Percentiles rank a stretch among this genome's conserved stretches.
These are phyloP conservation scores for Beta corolliflora DNA, from an alignment of 179 eudicot genomes.

Conservation along the genomic window DNA sequence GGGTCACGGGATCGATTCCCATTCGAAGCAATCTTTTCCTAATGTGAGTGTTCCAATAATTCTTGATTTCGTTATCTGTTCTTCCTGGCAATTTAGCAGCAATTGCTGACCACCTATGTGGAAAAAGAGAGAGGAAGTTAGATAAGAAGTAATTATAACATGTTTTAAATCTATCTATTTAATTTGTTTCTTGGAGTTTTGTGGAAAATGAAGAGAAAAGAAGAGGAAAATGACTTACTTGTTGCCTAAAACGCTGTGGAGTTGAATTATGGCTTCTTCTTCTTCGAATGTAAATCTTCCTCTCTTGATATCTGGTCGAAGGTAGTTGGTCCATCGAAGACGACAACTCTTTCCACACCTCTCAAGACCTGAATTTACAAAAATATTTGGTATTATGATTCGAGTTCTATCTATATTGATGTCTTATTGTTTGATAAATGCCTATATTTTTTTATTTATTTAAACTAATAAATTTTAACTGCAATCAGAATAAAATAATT, in stretches of 20 bases:
- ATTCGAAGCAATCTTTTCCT: constrained; percentile 69
- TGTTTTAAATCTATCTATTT: background rate
- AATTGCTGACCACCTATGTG: constrained; percentile 88
- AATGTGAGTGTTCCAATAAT: constrained; percentile 93
- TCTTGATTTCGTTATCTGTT: constrained; percentile 90
- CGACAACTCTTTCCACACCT: constrained; percentile 64
- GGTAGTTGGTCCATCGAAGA: constrained; percentile 58
- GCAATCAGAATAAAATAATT: no score
- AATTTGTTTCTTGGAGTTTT: constrained; percentile 35
- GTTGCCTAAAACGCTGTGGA: constrained; percentile 50
- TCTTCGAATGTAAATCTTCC: constrained; percentile 54
- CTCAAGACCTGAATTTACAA: constrained; percentile 39
- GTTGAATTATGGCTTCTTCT: constrained; percentile 54
- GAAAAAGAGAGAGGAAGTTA: background rate
- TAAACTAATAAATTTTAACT: no score
- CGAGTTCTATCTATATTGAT: background rate
- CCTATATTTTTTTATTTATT: background rate
- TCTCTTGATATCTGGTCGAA: constrained; percentile 50
- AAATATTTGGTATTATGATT: background rate
- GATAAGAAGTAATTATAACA: background rate
- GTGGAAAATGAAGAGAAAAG: background rate
- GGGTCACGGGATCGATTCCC: constrained; percentile 97
- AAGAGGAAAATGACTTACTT: constrained; percentile 24
- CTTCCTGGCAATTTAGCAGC: constrained; percentile 90
- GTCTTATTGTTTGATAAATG: background rate